Base-by-base conservation (phyloP, 139 green algal species). In the Chlamydomonas eustigma region DNA sequence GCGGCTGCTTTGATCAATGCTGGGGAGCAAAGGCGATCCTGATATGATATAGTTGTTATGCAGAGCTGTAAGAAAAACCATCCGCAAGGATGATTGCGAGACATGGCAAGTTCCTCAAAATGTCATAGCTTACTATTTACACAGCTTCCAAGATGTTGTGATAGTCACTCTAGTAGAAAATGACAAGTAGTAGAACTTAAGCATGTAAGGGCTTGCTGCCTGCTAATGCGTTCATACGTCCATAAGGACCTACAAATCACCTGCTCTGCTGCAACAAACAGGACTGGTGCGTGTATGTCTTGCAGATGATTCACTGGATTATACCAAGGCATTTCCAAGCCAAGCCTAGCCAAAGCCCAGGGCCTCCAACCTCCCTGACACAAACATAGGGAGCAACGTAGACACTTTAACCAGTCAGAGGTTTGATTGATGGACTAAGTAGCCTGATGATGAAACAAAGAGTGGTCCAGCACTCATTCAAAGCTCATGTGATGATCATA, bases 311-410 rank as follows among this genome's bases (percentile, higher is more conserved):
- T 18, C 12, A 12, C 44, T 58, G 44, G 44, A 18, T 58, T 58
- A 18, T 58, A 58, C 12, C 44, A 18, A 12, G 44, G 44, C 12
- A 58, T 69, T 12, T 69, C 58, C 6, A 69, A 32, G 25, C 5
- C 58, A 24, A 69, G 22, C 31, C 58, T 24, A 69, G 58, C 58
- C 33, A 22, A 22, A 24, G 24, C 18, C 58, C n/a, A 36, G n/a
- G 58, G 58, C 6, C 18, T 30, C 58, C 58, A 69, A 24, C 58
- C 58, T 37, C 58, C 58, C 58, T 69, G 58, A 69, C 6, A 69
- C 25, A 8, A 36, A 18, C n/a, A 69, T 8, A 24, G 33, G 24
- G 25, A 69, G n/a, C 6, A 32, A 69, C n/a, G 44, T 18, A 58
- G 44, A 18, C 44, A 58, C 12, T 12, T 12, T 12, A 58, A 58